Base-by-base conservation (phyloP, 129 eudicot genomes). In the Lactuca saligna region DNA sequence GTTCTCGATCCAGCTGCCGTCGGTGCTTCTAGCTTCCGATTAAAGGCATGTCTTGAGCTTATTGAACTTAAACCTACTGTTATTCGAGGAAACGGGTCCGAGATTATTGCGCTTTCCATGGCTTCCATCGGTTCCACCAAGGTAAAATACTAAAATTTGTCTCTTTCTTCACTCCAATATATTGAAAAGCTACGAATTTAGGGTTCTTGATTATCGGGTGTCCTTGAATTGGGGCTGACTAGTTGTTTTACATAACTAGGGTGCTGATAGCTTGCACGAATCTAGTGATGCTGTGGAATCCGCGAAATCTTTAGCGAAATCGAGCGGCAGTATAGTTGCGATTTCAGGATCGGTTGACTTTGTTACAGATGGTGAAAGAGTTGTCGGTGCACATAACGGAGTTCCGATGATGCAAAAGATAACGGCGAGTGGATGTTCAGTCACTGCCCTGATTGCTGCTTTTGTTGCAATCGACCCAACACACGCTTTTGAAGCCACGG, bases 1-100 rank as follows among this genome's bases (percentile, higher is more conserved):
- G 95, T 89, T 57, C 91, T 93, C 42, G 98, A 93, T 79, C 98
- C 98, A 2, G 98, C 85, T 6, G 97, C 98, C 11, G 95, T 88
- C 48, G 97, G 98, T 0, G 87, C 86, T 64, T 81, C 95, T 1
- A 15, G 68, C 56, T 93, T 87, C 63, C 71, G 98, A 77, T 50
- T 93, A 16, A 76, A 81, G 61, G 97, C 97, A 37, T 89, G 98
- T 69, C 75, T 89, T 72, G 92, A 93, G 54, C 71, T 89, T 50
- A 70, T 93, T 56, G 71, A 39, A 35, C 69, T 89, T 67, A 81
- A 78, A 17, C 99, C 98, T 9, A 74, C 65, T 58, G 95, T 93
- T 48, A 78, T 89, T 77, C 59, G 97, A 50, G 99, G 99, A 11
- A 93, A 93, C 76, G 99, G 82, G 70, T 93, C 98, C 29, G 97